Conservation (phyloP, 257 asterid species). For the Penstemon newberryi region DNA sequence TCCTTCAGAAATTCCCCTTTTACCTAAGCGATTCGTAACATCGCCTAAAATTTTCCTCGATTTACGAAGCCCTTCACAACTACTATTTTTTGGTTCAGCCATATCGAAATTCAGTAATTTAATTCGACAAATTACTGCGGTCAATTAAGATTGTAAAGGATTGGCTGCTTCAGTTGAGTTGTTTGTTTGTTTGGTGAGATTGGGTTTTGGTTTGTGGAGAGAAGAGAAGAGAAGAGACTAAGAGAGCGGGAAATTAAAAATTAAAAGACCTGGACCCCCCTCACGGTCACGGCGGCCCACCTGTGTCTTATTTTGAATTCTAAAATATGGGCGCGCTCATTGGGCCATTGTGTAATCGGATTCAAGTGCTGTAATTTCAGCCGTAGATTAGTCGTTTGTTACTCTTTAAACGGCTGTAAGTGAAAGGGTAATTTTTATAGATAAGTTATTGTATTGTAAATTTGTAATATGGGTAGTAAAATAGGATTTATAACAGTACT, state of each 20-base stretch:
- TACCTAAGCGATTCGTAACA: slow-evolving; percentile 57
- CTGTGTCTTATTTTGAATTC: slow-evolving; percentile 27
- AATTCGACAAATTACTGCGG: background rate
- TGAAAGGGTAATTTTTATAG: background rate
- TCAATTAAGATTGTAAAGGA: background rate
- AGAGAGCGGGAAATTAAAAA: background rate
- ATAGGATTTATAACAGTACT: too few relatives aligned
- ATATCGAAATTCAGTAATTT: slow-evolving; percentile 33
- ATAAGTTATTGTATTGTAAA: too few relatives aligned
- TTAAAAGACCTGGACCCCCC: background rate
- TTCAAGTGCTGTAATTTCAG: too few relatives aligned
- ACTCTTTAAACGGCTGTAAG: too few relatives aligned
- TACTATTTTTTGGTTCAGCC: slow-evolving; percentile 37
- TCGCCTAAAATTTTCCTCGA: slow-evolving; percentile 51
- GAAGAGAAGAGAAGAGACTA: background rate
- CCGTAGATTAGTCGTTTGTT: background rate
- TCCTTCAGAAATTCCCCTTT: slow-evolving; percentile 43
- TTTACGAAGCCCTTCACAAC: slow-evolving; percentile 34
- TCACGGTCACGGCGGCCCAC: background rate
- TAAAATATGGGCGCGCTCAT: slow-evolving; percentile 31
- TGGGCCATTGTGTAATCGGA: background rate
- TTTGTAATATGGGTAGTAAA: too few relatives aligned
- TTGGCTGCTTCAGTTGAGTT: slow-evolving; percentile 4
- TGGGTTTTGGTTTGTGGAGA: background rate
- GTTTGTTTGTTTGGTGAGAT: slow-evolving; percentile 24